These are phyloP conservation scores for Acacia crassicarpa DNA, from an alignment of 306 rosid species.

Conservation along the genomic window DNA sequence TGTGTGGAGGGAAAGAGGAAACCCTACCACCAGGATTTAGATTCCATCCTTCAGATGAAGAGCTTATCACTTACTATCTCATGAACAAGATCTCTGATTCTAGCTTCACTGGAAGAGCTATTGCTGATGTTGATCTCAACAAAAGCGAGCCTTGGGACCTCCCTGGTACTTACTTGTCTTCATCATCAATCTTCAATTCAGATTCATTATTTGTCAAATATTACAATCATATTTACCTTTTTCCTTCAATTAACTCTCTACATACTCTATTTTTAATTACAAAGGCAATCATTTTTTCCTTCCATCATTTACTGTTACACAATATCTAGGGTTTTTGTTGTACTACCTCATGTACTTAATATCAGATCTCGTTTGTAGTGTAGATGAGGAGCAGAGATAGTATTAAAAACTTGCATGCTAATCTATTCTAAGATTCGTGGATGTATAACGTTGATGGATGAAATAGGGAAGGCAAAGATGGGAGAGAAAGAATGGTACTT, in stretches of 20 bases:
- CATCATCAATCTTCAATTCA: neutral
- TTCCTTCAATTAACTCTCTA: no score
- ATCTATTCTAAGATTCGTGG: no score
- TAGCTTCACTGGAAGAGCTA: slow-evolving; percentile 57
- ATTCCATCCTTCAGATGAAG: slow-evolving; percentile 90
- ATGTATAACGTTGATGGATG: neutral
- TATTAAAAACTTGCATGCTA: no score
- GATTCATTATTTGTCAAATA: neutral
- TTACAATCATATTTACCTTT: neutral
- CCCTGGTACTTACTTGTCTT: slow-evolving; percentile 45
- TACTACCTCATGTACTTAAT: neutral
- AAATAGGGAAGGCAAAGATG: slow-evolving; percentile 88
- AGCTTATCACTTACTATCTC: slow-evolving; percentile 74
- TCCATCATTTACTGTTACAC: neutral
- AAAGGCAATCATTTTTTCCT: neutral
- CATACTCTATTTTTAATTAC: neutral
- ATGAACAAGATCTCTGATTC: slow-evolving; percentile 73
- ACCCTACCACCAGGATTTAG: slow-evolving; percentile 79
- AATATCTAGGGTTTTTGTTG: slow-evolving; percentile 28
- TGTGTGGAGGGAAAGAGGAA: slow-evolving; percentile 39
- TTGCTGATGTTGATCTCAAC: slow-evolving; percentile 72
- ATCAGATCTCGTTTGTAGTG: no score
- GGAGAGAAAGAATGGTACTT: slow-evolving; percentile 96
- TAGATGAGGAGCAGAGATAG: no score
- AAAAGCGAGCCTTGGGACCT: slow-evolving; percentile 79